Base-by-base conservation (phyloP, 75 land plant species). In the Larix kaempferi region DNA sequence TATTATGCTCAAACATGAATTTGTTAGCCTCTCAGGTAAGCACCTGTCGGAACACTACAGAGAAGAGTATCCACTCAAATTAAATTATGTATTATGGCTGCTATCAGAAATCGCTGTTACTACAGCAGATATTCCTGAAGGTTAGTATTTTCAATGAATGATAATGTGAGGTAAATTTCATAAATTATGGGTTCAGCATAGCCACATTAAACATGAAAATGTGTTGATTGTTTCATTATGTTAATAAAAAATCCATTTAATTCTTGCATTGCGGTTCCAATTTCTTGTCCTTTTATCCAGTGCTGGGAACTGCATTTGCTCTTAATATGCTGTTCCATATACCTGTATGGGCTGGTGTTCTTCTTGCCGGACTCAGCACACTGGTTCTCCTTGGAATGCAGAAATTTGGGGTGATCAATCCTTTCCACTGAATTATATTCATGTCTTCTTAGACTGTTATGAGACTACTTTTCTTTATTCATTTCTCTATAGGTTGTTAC, bases 221-320 rank as follows among this genome's bases (percentile, higher is more conserved):
- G 3, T 2, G 3, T 35, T 35, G 37, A 35, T 35, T 35, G 1
- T 35, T 35, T 35, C 1, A 35, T 35, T 3, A 35, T 35, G 3
- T 35, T 35, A 3, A 35, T 35, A 2, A 35, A 35, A 2, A 35
- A 2, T 3, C 3, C 37, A 35, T 35, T 35, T 35, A 35, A 35
- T 35, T 35, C 37, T 3, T 35, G 3, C 6, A 0, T 56, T 56
- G 2, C 5, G 16, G 6, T 56, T 6, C 57, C 6, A 12, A 27
- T 3, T 79, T 76, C 59, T 54, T 76, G 26, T 25, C 88, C 3
- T 3, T 35, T 35, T 35, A 35, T 3, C 1, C 37, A 93, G 99
- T 96, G 49, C 90, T 96, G 10, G 99, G 99, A n/a, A 91, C 99
- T 21, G 99, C 96, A 5, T 89, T 92, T 72, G 99, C 99, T 3